Conservation (phyloP, 1,139 yeast species). For the Petasospora rhodanensis region DNA sequence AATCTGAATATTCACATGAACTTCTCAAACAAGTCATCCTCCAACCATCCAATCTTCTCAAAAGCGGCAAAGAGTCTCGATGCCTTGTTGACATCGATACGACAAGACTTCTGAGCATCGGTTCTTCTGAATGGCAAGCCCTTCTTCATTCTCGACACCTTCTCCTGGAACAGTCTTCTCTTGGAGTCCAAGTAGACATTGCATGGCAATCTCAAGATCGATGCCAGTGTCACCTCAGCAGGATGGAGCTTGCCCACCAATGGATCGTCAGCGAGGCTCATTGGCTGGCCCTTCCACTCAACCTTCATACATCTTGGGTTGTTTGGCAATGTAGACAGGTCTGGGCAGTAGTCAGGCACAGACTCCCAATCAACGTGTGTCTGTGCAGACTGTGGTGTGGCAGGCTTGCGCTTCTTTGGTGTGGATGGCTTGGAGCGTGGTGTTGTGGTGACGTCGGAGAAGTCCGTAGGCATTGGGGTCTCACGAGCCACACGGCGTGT, state of each 20-base stretch:
- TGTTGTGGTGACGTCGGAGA: slow-evolving; percentile 20
- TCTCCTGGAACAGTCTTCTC: slow-evolving; percentile 83
- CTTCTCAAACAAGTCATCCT: slow-evolving; percentile 65
- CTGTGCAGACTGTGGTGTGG: slow-evolving; percentile 32
- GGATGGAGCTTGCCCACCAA: slow-evolving; percentile 72
- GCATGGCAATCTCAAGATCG: slow-evolving; percentile 83
- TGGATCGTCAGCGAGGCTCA: slow-evolving; percentile 83
- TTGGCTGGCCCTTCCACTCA: slow-evolving; percentile 98
- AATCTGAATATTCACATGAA: slow-evolving; percentile 31
- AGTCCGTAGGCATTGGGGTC: slow-evolving; percentile 24
- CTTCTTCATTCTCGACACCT: slow-evolving; percentile 68
- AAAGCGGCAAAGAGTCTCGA: slow-evolving; percentile 87
- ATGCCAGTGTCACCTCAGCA: slow-evolving; percentile 84
- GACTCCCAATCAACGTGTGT: slow-evolving; percentile 51
- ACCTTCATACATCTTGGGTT: slow-evolving; percentile 70
- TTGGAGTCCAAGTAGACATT: slow-evolving; percentile 88
- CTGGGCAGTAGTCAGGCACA: slow-evolving; percentile 75
- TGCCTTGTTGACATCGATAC: slow-evolving; percentile 96
- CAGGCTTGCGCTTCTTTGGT: slow-evolving; percentile 36
- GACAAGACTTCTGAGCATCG: slow-evolving; percentile 95
- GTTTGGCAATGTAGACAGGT: slow-evolving; percentile 59
- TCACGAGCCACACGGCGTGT: slow-evolving; percentile 53
- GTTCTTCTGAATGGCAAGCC: slow-evolving; percentile 91
- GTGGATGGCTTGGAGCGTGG: slow-evolving; percentile 31
- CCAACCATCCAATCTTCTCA: slow-evolving; percentile 94